Base-by-base conservation (phyloP, 768 basidiomycete genomes). In the Kwoniella pini region DNA sequence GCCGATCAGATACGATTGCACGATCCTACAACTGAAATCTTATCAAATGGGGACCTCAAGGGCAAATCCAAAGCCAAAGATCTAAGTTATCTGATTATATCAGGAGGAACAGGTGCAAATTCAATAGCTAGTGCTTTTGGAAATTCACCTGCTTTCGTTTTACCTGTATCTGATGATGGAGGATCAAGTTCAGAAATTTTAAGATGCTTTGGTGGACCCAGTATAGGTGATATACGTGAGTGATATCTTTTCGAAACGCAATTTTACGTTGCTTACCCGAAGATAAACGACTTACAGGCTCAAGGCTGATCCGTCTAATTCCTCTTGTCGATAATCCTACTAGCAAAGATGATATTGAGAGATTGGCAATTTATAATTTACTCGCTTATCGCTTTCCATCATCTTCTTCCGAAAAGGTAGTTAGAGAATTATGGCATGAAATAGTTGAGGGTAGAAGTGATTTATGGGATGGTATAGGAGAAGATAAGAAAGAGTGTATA, bases 111-210 rank as follows among this genome's bases (percentile, higher is more conserved):
- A 31, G 93, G 93, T 40, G 91, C 91, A 49, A 97, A 97, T 74
- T 84, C 89, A 21, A 88, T 97, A 65, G 92, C 90, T 67, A 81
- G 88, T 39, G 90, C 91, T 2, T 96, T 97, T 72, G 83, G 82
- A 2, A 79, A 82, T 17, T 71, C 82, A 62, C 86, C 89, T 22
- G 87, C 85, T 71, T 91, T 93, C 71, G 87, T 93, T 24, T 82
- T 97, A 31, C 94, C 94, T 4, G 90, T 97, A 30, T 94, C 91
- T 5, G 94, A 97, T 74, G 92, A 97, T 76, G 94, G 94, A 1
- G 94, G 94, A 43, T 92, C 90, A 2, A 95, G 92, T 2, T 90
- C 89, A 65, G 93, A 96, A 81, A 95, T 95, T 53, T 90, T 93
- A 52, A 86, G 93, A 49, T 91, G 93, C 22, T 82, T 97, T n/a